A percentile compares a stretch with the other conserved stretches of the same genome.
These are phyloP conservation scores for Backusella liffmaniae DNA, from an alignment of 192 early-diverging fungal genomes.

Conservation along the genomic window DNA sequence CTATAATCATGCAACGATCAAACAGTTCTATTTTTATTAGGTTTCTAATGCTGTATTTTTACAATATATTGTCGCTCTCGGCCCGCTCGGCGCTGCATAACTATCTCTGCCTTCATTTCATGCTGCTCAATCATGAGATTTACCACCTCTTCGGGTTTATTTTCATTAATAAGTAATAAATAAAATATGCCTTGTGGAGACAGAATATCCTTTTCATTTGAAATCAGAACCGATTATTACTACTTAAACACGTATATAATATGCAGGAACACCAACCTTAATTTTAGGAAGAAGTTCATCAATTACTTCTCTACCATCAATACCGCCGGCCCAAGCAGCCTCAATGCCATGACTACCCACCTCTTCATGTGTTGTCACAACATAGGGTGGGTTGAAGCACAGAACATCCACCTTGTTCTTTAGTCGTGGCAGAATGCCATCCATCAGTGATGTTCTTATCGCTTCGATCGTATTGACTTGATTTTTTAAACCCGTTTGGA, in stretches of 20 bases:
- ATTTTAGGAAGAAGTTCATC: slow-evolving; percentile 76
- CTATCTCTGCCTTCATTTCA: slow-evolving; percentile 48
- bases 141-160: slow-evolving; percentile 79
- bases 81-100: slow-evolving; percentile 49
- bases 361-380: slow-evolving; percentile 80
- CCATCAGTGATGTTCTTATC: slow-evolving; percentile 61
- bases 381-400: slow-evolving; percentile 96
- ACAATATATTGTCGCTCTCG: slow-evolving; percentile 55
- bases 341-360: slow-evolving; percentile 71
- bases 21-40: not conserved
- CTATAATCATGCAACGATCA: not conserved
- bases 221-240: not conserved
- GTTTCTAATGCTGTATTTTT: slow-evolving; percentile 40
- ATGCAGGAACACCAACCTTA: slow-evolving; percentile 38
- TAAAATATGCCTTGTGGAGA: slow-evolving; percentile 78
- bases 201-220: slow-evolving; percentile 50
- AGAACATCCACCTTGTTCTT: slow-evolving; percentile 69
- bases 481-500: slow-evolving; percentile 60
- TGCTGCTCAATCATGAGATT: slow-evolving; percentile 50
- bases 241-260: not conserved
- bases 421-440: slow-evolving; percentile 55
- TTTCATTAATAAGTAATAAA: slow-evolving; percentile 83
- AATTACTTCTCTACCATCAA: slow-evolving; percentile 85
- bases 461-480: slow-evolving; percentile 56
- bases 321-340: slow-evolving; percentile 92